Evolutionary conservation across 2,329 filamentous ascomycete genomes (phyloP).

Genomic region (Trichoderma atroviride): DNA sequence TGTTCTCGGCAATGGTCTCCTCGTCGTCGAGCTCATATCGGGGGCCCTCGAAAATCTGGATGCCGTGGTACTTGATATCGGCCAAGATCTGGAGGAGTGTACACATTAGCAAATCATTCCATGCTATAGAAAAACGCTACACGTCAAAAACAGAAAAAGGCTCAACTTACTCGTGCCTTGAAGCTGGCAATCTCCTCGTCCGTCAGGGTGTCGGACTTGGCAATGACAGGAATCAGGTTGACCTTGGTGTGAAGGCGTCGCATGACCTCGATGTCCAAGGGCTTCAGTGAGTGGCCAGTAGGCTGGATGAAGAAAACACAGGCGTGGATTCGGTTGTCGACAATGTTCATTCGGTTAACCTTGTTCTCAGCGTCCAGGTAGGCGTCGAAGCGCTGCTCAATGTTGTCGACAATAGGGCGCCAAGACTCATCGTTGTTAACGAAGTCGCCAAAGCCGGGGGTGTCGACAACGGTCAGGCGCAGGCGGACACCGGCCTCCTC

Average conservation of each 20-base stretch:
- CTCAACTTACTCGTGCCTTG: slow-evolving; percentile 86
- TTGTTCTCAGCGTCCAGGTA: slow-evolving; percentile 99
- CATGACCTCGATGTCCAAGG: slow-evolving; percentile 99
- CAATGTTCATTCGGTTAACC: slow-evolving; percentile 99
- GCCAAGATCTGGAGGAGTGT: slow-evolving; percentile 73
- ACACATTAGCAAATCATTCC: background rate
- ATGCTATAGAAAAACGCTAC: background rate
- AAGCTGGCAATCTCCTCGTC: slow-evolving; percentile 94
- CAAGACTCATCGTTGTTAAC: slow-evolving; percentile 99
- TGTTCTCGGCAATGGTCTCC: slow-evolving; percentile 99
- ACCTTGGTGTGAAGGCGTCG: slow-evolving; percentile 99
- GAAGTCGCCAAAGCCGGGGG: slow-evolving; percentile 97
- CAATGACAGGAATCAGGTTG: slow-evolving; percentile 98
- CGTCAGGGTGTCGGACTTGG: slow-evolving; percentile 96
- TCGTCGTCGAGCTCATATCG: slow-evolving; percentile 98
- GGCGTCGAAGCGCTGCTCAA: slow-evolving; percentile 97
- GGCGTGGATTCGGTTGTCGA: slow-evolving; percentile 98
- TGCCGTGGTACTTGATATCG: slow-evolving; percentile 95
- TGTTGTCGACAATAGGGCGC: slow-evolving; percentile 99
- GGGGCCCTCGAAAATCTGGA: slow-evolving; percentile 98
- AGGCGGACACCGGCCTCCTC: slow-evolving; percentile 98
- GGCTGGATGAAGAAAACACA: slow-evolving; percentile 99
- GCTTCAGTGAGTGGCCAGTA: slow-evolving; percentile 97
- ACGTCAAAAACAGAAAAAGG: background rate
- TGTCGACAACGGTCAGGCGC: slow-evolving; percentile 94